Percentiles rank a stretch among this genome's conserved stretches.
phyloP scores from a whole-genome alignment of 345 rosid species.

The Linum usitatissimum region DNA sequence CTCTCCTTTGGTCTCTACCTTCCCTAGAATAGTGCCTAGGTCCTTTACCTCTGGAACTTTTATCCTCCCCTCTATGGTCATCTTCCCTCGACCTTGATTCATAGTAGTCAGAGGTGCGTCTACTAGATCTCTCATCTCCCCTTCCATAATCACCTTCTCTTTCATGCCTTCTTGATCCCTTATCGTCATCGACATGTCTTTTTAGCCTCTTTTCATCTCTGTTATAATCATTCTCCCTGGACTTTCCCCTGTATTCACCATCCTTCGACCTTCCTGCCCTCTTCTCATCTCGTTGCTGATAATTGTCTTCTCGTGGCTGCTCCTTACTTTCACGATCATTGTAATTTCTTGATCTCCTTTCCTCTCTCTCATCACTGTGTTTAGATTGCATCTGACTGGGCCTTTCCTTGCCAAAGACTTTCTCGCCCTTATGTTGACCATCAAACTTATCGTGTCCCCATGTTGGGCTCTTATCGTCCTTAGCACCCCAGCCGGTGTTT shows the following conservation, averaged over 20 bases:
- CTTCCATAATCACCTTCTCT: conserved; percentile 29
- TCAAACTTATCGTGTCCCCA: conserved; percentile 73
- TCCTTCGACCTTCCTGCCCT: conserved; percentile 20
- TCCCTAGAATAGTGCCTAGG: conserved; percentile 24
- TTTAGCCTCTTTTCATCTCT: conserved; percentile 16
- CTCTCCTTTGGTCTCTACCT: conserved; percentile 21
- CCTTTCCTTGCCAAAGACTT: conserved; percentile 20
- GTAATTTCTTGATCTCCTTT: conserved; percentile 12
- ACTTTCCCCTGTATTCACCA: conserved; percentile 16
- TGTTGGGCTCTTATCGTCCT: conserved; percentile 39
- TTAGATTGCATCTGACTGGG: conserved; percentile 5
- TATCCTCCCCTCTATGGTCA: conserved; percentile 19
- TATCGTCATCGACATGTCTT: conserved; percentile 19
- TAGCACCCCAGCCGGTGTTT: conserved; percentile 74
- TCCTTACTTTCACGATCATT: not conserved
- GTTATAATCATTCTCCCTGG: conserved; percentile 20
- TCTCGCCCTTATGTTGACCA: conserved; percentile 32
- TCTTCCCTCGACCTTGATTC: conserved; percentile 19
- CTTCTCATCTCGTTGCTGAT: not conserved
- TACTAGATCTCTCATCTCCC: conserved; percentile 23
- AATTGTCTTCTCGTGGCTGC: not conserved
- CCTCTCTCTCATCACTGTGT: conserved; percentile 12
- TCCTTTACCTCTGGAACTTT: conserved; percentile 31
- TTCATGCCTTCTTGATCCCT: conserved; percentile 17
- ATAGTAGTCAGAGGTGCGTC: conserved; percentile 8